Percentiles rank a stretch among this genome's conserved stretches.
Conservation (phyloP, 164 flowering plant genomes). For the Amborella trichopoda region DNA sequence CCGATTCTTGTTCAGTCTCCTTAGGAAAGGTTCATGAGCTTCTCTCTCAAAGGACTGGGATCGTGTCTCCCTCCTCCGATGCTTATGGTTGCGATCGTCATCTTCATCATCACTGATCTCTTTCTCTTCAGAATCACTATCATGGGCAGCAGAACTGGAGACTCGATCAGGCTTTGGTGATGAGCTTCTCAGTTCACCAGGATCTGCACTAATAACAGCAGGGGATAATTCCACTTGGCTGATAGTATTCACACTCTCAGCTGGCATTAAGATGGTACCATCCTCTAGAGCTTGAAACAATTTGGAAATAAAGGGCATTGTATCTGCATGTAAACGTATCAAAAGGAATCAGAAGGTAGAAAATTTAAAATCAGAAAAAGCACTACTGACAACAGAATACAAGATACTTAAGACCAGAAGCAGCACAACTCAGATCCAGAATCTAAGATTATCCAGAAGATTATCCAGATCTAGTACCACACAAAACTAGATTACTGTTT, state of each 20-base stretch:
- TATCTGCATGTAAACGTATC: too few relatives aligned
- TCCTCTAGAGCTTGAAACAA: slow-evolving; percentile 22
- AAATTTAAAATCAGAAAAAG: too few relatives aligned
- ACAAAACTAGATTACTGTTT: too few relatives aligned
- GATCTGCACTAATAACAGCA: slow-evolving; percentile 11
- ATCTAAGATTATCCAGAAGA: too few relatives aligned
- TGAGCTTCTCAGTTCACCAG: slow-evolving; percentile 37
- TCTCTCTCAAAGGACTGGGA: slow-evolving; percentile 64
- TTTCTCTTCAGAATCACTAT: slow-evolving; percentile 75
- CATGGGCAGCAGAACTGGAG: slow-evolving; percentile 40
- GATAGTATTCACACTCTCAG: slow-evolving; percentile 9
- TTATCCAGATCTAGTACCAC: too few relatives aligned
- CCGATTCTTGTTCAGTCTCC: slow-evolving; percentile 46
- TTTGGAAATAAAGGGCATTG: slow-evolving; percentile 17
- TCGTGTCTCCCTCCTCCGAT: slow-evolving; percentile 59
- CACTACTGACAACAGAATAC: too few relatives aligned
- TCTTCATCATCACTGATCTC: slow-evolving; percentile 88
- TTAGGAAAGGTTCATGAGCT: slow-evolving; percentile 25
- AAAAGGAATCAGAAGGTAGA: too few relatives aligned
- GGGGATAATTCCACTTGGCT: slow-evolving; percentile 14
- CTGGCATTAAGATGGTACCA: slow-evolving; percentile 11
- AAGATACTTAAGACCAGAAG: too few relatives aligned
- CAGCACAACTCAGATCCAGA: too few relatives aligned
- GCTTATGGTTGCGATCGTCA: slow-evolving; percentile 95
- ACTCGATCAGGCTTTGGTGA: slow-evolving; percentile 32